Conservation (phyloP, 345 rosid genomes). For the Noccaea bulbosa region DNA sequence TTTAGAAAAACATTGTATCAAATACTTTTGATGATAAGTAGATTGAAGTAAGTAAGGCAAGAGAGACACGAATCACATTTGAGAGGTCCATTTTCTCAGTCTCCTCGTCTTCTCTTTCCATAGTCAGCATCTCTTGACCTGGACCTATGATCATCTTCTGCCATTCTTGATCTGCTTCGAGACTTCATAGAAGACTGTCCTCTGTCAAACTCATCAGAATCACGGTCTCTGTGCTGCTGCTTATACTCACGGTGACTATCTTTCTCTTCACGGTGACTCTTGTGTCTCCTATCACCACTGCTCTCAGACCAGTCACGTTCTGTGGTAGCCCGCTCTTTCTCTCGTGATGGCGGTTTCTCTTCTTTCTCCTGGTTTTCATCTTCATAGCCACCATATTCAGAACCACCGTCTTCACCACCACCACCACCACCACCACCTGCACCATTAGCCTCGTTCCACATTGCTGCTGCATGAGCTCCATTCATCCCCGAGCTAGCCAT, state of each 20-base stretch:
- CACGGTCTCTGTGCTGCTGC: slow-evolving; percentile 72
- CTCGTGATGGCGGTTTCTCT: slow-evolving; percentile 60
- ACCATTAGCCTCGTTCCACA: slow-evolving; percentile 77
- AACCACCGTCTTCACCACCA: slow-evolving; percentile 86
- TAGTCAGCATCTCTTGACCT: slow-evolving; percentile 78
- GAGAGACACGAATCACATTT: not conserved
- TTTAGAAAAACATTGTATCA: slow-evolving; percentile 37
- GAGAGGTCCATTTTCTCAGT: slow-evolving; percentile 32
- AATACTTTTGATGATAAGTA: slow-evolving; percentile 30
- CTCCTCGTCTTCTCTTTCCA: slow-evolving; percentile 71
- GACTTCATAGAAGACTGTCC: slow-evolving; percentile 74
- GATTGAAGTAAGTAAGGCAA: slow-evolving; percentile 27
- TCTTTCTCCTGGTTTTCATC: slow-evolving; percentile 79
- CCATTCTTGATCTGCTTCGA: slow-evolving; percentile 67
- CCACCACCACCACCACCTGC: slow-evolving; percentile 88
- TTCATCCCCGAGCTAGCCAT: slow-evolving; percentile 77
- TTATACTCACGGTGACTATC: slow-evolving; percentile 64
- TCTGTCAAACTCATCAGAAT: slow-evolving; percentile 67
- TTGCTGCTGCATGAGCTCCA: slow-evolving; percentile 60
- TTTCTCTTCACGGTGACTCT: slow-evolving; percentile 70
- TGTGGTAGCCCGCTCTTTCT: slow-evolving; percentile 60
- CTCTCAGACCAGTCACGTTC: slow-evolving; percentile 79
- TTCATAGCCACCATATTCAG: slow-evolving; percentile 78
- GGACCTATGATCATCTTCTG: slow-evolving; percentile 71
- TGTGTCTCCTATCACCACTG: slow-evolving; percentile 66